Conservation (phyloP, 805 yeast genomes). For the Isabelozyma heimii region DNA sequence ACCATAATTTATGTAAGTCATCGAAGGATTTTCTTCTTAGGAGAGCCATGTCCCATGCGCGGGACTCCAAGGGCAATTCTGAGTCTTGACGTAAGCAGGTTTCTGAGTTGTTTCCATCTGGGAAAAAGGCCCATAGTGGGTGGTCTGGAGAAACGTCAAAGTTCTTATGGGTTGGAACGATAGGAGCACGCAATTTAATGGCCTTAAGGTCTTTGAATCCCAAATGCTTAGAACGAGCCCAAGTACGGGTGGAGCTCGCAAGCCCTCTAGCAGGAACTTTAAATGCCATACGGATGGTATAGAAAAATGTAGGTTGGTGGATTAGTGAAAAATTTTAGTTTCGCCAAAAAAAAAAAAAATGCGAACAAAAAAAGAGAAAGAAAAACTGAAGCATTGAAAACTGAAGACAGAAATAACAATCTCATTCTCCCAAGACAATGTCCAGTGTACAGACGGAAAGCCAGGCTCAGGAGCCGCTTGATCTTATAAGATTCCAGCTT, state of each 20-base stretch:
- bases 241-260: slow-evolving; percentile 31
- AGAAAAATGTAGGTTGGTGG: not conserved
- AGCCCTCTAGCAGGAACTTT: slow-evolving; percentile 13
- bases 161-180: slow-evolving; percentile 76
- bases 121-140: slow-evolving; percentile 93
- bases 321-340: not conserved
- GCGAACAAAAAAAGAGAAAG: not conserved
- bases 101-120: slow-evolving; percentile 47
- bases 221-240: slow-evolving; percentile 37
- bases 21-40: slow-evolving; percentile 88
- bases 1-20: slow-evolving; percentile 91
- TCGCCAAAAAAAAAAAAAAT: too few relatives aligned
- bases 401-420: not conserved
- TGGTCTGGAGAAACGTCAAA: slow-evolving; percentile 77
- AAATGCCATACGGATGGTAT: not conserved
- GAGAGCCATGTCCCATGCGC: slow-evolving; percentile 87
- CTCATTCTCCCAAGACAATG: slow-evolving; percentile 12
- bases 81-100: slow-evolving; percentile 57
- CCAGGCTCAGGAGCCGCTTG: slow-evolving; percentile 74
- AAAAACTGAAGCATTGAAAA: not conserved
- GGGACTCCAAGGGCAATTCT: slow-evolving; percentile 48
- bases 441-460: slow-evolving; percentile 28
- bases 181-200: slow-evolving; percentile 70
- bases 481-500: slow-evolving; percentile 76
- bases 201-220: slow-evolving; percentile 23